These are phyloP conservation scores for Macrotyloma uniflorum DNA, from an alignment of 306 rosid genomes.

Conservation along the genomic window DNA sequence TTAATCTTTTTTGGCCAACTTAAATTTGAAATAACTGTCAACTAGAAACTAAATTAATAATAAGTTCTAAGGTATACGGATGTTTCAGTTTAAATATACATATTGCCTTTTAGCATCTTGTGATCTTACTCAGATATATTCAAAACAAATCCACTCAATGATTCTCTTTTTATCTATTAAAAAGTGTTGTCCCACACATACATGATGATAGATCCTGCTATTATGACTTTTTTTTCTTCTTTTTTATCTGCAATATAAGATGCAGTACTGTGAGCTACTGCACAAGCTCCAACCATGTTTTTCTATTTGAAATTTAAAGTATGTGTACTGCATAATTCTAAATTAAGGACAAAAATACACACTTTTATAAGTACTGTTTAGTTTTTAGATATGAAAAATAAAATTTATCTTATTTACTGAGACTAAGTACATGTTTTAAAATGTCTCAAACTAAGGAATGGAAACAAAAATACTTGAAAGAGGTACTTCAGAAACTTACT, in stretches of 20 bases:
- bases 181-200: neutral
- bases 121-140: neutral
- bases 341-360: too few species aligned
- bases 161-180: neutral
- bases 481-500: slow-evolving; percentile 14
- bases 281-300: neutral
- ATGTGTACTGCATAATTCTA: too few species aligned
- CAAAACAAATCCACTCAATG: neutral
- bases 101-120: neutral
- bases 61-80: neutral
- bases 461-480: neutral
- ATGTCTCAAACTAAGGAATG: neutral
- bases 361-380: too few species aligned
- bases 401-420: neutral
- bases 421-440: neutral
- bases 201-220: neutral
- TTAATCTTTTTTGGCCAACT: neutral
- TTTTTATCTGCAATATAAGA: neutral
- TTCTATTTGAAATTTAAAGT: too few species aligned
- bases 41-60: neutral
- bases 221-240: neutral
- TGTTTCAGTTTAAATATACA: neutral
- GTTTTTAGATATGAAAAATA: too few species aligned
- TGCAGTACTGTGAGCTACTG: neutral
- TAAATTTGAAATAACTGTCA: neutral